Evolutionary conservation across 2,329 filamentous ascomycete species (phyloP).

Genomic region (Davidsoniella eucalypti): DNA sequence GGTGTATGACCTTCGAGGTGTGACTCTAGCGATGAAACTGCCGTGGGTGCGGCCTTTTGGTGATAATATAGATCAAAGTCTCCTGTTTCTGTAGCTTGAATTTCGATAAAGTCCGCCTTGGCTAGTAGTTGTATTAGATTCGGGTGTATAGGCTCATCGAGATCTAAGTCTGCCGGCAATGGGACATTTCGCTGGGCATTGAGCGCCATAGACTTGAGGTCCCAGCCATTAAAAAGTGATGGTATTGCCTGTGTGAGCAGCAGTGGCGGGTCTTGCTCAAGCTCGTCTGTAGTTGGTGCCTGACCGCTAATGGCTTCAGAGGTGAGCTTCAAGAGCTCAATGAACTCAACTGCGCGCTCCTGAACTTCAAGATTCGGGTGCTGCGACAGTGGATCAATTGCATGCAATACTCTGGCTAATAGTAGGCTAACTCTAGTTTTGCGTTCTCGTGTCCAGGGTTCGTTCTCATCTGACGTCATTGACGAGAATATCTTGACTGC

Average conservation of each 20-base stretch:
- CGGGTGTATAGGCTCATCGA: slow-evolving; percentile 68
- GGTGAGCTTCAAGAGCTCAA: slow-evolving; percentile 75
- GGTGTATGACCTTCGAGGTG: slow-evolving; percentile 23
- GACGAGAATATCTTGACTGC: slow-evolving; percentile 69
- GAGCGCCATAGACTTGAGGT: slow-evolving; percentile 77
- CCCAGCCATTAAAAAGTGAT: slow-evolving; percentile 67
- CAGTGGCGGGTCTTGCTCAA: slow-evolving; percentile 54
- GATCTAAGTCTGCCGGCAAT: slow-evolving; percentile 54
- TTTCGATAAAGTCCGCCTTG: slow-evolving; percentile 31
- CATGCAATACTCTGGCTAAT: slow-evolving; percentile 66
- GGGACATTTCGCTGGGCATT: slow-evolving; percentile 79
- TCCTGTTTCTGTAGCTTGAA: slow-evolving; percentile 38
- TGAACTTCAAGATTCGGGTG: slow-evolving; percentile 89
- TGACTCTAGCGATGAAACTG: slow-evolving; percentile 30
- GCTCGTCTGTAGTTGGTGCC: slow-evolving; percentile 34
- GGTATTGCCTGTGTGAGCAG: slow-evolving; percentile 84
- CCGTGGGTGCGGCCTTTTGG: slow-evolving; percentile 33
- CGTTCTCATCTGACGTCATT: slow-evolving; percentile 47
- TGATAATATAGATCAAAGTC: slow-evolving; percentile 55
- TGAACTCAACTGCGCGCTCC: slow-evolving; percentile 81
- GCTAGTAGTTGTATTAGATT: slow-evolving; percentile 54
- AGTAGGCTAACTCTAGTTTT: slow-evolving; percentile 62
- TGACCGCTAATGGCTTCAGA: slow-evolving; percentile 63
- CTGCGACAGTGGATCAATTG: slow-evolving; percentile 59
- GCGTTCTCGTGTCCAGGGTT: slow-evolving; percentile 54